Percentiles rank a stretch among this genome's conserved stretches.
phyloP scores from a whole-genome alignment of 129 eudicot genomes.

The Escallonia rubra region DNA sequence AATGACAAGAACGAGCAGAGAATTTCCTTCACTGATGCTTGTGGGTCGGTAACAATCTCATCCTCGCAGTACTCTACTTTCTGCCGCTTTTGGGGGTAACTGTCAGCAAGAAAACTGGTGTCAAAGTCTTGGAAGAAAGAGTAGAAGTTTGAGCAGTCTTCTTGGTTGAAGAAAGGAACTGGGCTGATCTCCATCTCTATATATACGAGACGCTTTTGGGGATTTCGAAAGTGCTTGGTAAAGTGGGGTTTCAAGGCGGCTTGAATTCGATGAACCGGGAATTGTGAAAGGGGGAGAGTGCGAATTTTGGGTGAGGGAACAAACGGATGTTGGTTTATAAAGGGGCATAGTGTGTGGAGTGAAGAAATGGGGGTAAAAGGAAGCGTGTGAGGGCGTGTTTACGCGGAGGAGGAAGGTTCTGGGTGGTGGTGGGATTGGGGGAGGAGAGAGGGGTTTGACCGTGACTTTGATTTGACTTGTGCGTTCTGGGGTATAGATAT shows the following conservation, averaged over 20 bases:
- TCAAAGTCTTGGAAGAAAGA: conserved; percentile 49
- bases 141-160: conserved; percentile 44
- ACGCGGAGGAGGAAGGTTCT: background rate
- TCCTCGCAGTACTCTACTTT: conserved; percentile 21
- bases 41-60: background rate
- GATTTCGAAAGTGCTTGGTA: background rate
- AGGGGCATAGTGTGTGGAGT: too few species aligned
- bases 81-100: conserved; percentile 19
- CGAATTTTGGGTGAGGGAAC: too few species aligned
- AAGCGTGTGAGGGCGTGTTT: background rate
- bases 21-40: background rate
- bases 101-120: background rate
- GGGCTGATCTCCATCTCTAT: conserved; percentile 49
- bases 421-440: background rate
- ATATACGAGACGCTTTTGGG: background rate
- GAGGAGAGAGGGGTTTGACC: background rate
- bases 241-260: background rate
- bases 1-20: background rate
- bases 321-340: too few species aligned
- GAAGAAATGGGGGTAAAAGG: too few species aligned
- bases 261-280: background rate
- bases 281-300: background rate
- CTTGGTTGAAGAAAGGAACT: conserved; percentile 37
- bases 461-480: too few species aligned
- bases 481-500: too few species aligned